Conservation (phyloP, 257 asterid genomes). For the Ilex asprella region DNA sequence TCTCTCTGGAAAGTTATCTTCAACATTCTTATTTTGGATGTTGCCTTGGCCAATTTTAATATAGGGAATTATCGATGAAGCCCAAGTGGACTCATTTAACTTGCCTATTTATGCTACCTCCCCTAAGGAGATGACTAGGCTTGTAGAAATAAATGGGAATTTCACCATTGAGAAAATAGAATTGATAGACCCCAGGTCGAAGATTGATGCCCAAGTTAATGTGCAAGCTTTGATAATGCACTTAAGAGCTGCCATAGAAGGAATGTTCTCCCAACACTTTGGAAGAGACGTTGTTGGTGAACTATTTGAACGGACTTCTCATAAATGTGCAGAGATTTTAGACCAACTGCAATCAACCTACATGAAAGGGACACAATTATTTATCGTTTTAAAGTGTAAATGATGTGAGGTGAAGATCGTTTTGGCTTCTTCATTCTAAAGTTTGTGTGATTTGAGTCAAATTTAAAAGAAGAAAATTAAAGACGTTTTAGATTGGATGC, state of each 20-base stretch:
- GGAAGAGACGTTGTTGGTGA: conserved; percentile 13
- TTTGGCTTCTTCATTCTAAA: no score
- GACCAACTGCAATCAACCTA: neutral
- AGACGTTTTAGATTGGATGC: no score
- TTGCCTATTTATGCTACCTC: conserved; percentile 36
- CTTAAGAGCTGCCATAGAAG: conserved; percentile 16
- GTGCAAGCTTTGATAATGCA: conserved; percentile 11
- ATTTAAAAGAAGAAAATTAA: no score
- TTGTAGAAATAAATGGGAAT: conserved; percentile 20
- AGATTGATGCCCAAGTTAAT: neutral
- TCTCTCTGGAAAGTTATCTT: neutral
- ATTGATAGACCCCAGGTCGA: conserved; percentile 8
- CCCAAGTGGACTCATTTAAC: conserved; percentile 41
- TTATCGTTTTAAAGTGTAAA: conserved; percentile 23
- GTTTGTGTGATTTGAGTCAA: no score
- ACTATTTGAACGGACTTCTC: conserved; percentile 11
- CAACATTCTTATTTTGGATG: neutral
- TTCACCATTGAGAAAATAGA: conserved; percentile 39
- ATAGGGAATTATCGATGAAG: conserved; percentile 35
- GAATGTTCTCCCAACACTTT: conserved; percentile 18
- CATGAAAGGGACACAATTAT: conserved; percentile 12
- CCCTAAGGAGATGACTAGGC: conserved; percentile 30
- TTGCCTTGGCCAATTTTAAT: neutral
- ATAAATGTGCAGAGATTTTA: conserved; percentile 17
- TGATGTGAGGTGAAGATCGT: neutral